Conservation (phyloP, 768 basidiomycete species). For the Lactifluus hygrophoroides region DNA sequence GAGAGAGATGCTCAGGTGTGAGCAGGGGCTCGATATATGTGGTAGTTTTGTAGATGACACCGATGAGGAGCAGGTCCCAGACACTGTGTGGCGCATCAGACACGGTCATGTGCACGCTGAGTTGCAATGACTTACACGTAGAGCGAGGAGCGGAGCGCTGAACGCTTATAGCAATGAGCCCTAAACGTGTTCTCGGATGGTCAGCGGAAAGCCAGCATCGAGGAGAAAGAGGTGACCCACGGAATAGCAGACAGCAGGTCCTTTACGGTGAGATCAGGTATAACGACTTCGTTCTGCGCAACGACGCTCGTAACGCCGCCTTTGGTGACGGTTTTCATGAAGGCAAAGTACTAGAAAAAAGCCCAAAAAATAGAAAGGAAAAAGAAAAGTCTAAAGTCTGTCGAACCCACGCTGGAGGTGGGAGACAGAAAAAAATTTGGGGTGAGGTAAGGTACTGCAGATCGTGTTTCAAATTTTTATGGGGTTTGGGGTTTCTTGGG, state of each 20-base stretch:
- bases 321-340: conserved; percentile 19
- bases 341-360: not conserved
- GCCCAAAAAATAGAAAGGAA: not conserved
- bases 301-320: conserved; percentile 22
- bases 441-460: too few species aligned
- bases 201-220: not conserved
- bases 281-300: conserved; percentile 52
- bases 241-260: conserved; percentile 80
- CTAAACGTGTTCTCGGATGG: conserved; percentile 29
- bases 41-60: conserved; percentile 56
- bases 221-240: conserved; percentile 35
- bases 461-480: too few species aligned
- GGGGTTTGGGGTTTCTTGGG: too few species aligned
- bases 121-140: conserved; percentile 53
- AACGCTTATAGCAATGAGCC: conserved; percentile 85
- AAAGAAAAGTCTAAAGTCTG: not conserved
- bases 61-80: conserved; percentile 70
- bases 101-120: not conserved
- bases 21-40: conserved; percentile 56
- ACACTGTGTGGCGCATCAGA: conserved; percentile 35
- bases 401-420: too few species aligned
- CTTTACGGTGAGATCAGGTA: conserved; percentile 84
- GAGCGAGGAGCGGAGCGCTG: conserved; percentile 64
- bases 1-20: conserved; percentile 42
- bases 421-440: too few species aligned